phyloP scores from a whole-genome alignment of 2,329 filamentous ascomycete genomes.

The Nemania bipapillata region DNA sequence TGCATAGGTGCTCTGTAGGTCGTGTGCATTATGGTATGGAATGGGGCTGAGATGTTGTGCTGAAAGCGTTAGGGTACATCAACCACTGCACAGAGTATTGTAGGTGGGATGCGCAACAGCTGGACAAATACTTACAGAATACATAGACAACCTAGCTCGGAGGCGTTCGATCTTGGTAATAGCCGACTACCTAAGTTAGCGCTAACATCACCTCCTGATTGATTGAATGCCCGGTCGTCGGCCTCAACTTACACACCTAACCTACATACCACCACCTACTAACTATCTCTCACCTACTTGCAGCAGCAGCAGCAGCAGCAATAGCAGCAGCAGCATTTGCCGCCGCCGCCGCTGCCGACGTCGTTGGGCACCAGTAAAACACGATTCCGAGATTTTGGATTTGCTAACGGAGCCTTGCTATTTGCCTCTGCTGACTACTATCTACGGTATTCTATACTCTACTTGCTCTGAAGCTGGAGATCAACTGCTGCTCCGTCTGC shows the following conservation, averaged over 20 bases:
- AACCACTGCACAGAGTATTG: background rate
- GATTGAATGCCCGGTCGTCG: slow-evolving; percentile 21
- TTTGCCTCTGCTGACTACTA: background rate
- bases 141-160: slow-evolving; percentile 16
- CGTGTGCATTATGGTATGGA: background rate
- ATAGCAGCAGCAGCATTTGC: no score
- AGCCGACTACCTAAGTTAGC: slow-evolving; percentile 24
- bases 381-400: background rate
- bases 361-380: background rate
- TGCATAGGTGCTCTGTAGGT: no score
- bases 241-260: slow-evolving; percentile 19
- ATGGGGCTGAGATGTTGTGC: background rate
- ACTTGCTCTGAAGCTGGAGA: background rate
- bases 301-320: no score
- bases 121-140: background rate
- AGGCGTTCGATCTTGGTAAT: slow-evolving; percentile 32
- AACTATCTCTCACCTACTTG: background rate
- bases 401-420: background rate
- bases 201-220: slow-evolving; percentile 17
- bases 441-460: background rate
- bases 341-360: slow-evolving; percentile 18
- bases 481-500: background rate
- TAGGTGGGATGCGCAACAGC: background rate
- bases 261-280: background rate
- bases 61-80: no score